Evolutionary conservation across 441 rosid genomes (phyloP).

Genomic region (Croton laevigatus): DNA sequence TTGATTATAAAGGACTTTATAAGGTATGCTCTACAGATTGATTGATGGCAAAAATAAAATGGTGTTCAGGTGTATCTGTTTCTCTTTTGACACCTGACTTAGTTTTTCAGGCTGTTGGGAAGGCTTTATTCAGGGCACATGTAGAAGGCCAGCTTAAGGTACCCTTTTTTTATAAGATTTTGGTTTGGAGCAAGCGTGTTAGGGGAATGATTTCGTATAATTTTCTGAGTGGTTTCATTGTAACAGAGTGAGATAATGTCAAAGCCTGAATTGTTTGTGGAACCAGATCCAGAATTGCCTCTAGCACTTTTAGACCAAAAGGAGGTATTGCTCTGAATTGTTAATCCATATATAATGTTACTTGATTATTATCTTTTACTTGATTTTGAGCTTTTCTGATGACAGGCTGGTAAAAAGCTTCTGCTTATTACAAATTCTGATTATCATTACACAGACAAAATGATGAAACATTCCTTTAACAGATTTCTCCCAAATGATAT

Average conservation of each 20-base stretch:
- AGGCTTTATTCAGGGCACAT: conserved; percentile 95
- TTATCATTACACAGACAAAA: conserved; percentile 90
- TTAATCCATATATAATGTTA: conserved; percentile 7
- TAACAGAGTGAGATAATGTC: conserved; percentile 94
- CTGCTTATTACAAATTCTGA: conserved; percentile 96
- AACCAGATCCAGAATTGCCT: conserved; percentile 95
- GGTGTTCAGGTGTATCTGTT: conserved; percentile 16
- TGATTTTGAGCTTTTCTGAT: conserved; percentile 21
- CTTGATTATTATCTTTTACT: conserved; percentile 19
- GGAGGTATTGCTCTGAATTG: conserved; percentile 55
- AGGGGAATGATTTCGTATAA: conserved; percentile 16
- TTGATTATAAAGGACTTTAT: conserved; percentile 84
- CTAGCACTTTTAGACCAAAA: conserved; percentile 90
- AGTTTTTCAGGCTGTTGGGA: conserved; percentile 81
- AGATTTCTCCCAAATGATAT: conserved; percentile 86
- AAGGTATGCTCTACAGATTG: conserved; percentile 49
- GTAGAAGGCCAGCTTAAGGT: conserved; percentile 99
- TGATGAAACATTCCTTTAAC: conserved; percentile 96
- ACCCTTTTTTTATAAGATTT: conserved; percentile 17
- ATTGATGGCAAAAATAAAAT: conserved; percentile 8
- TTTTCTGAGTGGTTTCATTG: conserved; percentile 21
- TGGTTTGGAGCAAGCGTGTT: conserved; percentile 4
- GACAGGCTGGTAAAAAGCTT: conserved; percentile 93
- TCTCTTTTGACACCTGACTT: conserved; percentile 20
- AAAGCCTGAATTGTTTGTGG: conserved; percentile 91